Percentiles rank a stretch among this genome's conserved stretches.
Evolutionary conservation across 495 filamentous ascomycete species (phyloP).

Genomic region (Penicillium steckii): DNA sequence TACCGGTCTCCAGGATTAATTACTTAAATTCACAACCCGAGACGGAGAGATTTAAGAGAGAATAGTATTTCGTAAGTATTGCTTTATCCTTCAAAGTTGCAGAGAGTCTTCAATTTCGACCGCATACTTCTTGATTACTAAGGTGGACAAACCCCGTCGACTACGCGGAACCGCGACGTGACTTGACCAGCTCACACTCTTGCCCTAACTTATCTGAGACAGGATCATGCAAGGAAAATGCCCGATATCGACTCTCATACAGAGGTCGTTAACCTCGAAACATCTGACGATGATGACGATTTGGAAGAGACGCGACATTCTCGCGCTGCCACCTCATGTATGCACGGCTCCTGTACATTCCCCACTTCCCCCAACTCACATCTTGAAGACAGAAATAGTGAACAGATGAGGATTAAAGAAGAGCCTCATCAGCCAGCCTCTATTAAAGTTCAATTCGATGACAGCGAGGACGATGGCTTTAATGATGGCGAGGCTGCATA

Average conservation of each 20-base stretch:
- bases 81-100: too few relatives aligned
- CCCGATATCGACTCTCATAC: background rate
- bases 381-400: background rate
- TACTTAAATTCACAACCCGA: too few relatives aligned
- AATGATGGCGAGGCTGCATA: constrained; percentile 54
- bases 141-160: too few relatives aligned
- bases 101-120: too few relatives aligned
- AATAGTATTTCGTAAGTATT: too few relatives aligned
- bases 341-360: background rate
- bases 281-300: constrained; percentile 39
- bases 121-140: too few relatives aligned
- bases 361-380: constrained; percentile 15
- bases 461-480: constrained; percentile 41
- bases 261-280: constrained; percentile 31
- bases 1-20: too few relatives aligned
- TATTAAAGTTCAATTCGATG: constrained; percentile 14
- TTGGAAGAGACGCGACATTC: constrained; percentile 30
- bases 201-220: too few relatives aligned
- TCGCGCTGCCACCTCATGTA: constrained; percentile 10
- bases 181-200: too few relatives aligned
- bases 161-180: too few relatives aligned
- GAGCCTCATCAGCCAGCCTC: background rate
- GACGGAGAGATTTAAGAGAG: too few relatives aligned
- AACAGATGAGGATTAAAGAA: background rate
- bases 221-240: too few relatives aligned